These are phyloP conservation scores for Leucogyrophana mollusca DNA, from an alignment of 768 basidiomycete species.

Conservation along the genomic window DNA sequence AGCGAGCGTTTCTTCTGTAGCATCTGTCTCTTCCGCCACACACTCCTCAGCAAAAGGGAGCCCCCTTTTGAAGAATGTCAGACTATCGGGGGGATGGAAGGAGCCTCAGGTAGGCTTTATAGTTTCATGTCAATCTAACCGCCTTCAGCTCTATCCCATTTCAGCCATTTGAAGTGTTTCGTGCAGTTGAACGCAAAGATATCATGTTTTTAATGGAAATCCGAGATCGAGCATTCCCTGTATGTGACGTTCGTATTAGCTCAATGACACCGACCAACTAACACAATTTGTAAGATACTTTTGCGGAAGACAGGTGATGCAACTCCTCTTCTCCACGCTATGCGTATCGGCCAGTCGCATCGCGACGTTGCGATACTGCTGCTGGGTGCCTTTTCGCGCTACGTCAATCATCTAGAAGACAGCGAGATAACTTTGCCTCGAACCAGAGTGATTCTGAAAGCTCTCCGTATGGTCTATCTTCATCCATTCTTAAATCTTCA, in stretches of 20 bases:
- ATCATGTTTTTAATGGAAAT: slow-evolving; percentile 82
- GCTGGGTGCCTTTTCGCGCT: slow-evolving; percentile 88
- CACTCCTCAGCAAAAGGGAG: slow-evolving; percentile 4
- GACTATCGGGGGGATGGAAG: slow-evolving; percentile 37
- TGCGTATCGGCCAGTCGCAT: slow-evolving; percentile 73
- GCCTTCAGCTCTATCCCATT: neutral
- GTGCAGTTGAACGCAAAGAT: slow-evolving; percentile 85
- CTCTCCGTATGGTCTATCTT: slow-evolving; percentile 67
- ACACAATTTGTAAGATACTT: slow-evolving; percentile 57
- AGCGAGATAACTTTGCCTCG: slow-evolving; percentile 66
- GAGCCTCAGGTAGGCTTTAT: slow-evolving; percentile 47
- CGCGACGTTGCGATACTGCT: slow-evolving; percentile 85
- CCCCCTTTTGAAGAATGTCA: slow-evolving; percentile 7
- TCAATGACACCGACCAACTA: slow-evolving; percentile 3
- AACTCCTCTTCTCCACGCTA: slow-evolving; percentile 89
- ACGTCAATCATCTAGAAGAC: slow-evolving; percentile 86
- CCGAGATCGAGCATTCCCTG: slow-evolving; percentile 76
- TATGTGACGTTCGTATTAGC: slow-evolving; percentile 35
- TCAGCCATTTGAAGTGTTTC: slow-evolving; percentile 67
- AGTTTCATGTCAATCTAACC: neutral
- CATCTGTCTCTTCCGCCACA: slow-evolving; percentile 22
- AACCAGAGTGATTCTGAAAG: slow-evolving; percentile 74
- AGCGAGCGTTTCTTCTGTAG: slow-evolving; percentile 13
- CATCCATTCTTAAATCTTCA: slow-evolving; percentile 69
- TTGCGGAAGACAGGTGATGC: slow-evolving; percentile 83